Base-by-base conservation (phyloP, 1,139 yeast genomes). In the Suhomyces chickasaworum region DNA sequence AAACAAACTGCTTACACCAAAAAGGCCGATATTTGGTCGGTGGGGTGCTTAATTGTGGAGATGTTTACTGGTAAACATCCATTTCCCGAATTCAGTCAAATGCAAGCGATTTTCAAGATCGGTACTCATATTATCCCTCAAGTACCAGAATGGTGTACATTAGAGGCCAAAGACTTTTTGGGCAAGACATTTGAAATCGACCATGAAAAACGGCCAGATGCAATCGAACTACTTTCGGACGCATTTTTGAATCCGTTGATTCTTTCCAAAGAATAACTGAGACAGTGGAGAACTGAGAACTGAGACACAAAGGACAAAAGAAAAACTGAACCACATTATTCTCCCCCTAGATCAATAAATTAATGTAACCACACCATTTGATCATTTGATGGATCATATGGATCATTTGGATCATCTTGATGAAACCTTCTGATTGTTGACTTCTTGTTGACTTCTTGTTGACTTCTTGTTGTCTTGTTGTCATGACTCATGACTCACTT, bases 11-110 rank as follows among this genome's bases (percentile, higher is more conserved):
- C 93, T 0, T 88, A 89, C 49, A 90, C 97, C 4, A 82, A 86
- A 42, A 89, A 88, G 61, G 96, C 96, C 0, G 98, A 91, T 63
- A 89, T 91, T 25, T 91, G 98, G 98, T 88, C 96, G 0, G 87
- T 91, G 4, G 98, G 97, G 0, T 89, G 97, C 64, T 76, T 91
- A 27, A 80, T 90, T 16, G 84, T 91, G 25, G 98, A 91, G 64
- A 91, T 91, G 97, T 87, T 87, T 60, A 89, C 97, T 0, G 97
- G 97, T 3, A 83, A 84, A 50, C 97, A 91, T 64, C 97, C 97
- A 27, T 91, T 86, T 69, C 97, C 97, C 0, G 89, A 88, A 52
- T 88, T 89, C 58, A 85, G 91, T 48, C 97, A 90, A 64, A 89
- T 90, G 96, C 97, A 91, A 67, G 97, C 97, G 9, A 84, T 91